phyloP scores from a whole-genome alignment of 441 rosid species.

The Raphanus hybrid region DNA sequence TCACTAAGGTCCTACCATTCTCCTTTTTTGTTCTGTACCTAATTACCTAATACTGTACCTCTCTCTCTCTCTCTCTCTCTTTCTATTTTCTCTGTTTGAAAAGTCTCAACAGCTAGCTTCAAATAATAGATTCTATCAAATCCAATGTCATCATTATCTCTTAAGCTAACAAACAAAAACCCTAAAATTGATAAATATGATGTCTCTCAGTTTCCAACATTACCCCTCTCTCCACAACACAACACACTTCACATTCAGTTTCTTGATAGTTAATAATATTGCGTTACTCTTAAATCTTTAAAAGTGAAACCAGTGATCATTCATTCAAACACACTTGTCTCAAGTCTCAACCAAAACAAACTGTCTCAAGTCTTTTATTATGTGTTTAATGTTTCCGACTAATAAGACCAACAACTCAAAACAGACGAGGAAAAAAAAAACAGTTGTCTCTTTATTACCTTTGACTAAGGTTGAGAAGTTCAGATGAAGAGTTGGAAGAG shows the following conservation, averaged over 20 bases:
- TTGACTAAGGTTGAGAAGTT: constrained; percentile 61
- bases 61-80: constrained; percentile 19
- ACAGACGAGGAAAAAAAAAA: constrained; percentile 19
- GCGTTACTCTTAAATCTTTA: neutral
- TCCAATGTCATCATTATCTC: constrained; percentile 29
- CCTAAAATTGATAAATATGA: constrained; percentile 13
- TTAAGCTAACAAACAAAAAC: constrained; percentile 31
- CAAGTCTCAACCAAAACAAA: constrained; percentile 16
- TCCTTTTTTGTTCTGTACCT: constrained; percentile 23
- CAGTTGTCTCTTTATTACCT: constrained; percentile 50
- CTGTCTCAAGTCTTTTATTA: constrained; percentile 24
- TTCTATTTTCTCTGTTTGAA: constrained; percentile 28
- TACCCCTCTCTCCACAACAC: constrained; percentile 40
- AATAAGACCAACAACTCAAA: constrained; percentile 27
- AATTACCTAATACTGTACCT: neutral
- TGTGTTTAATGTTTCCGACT: constrained; percentile 27
- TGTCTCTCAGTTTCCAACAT: constrained; percentile 47
- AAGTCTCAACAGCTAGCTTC: constrained; percentile 36
- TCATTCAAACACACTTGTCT: neutral
- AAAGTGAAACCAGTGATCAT: constrained; percentile 4
- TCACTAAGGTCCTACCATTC: constrained; percentile 53
- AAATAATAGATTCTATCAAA: constrained; percentile 38
- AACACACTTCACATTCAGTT: neutral
- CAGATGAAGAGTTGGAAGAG: constrained; percentile 62
- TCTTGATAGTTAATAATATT: neutral